Evolutionary conservation across 495 filamentous ascomycete genomes (phyloP).

Genomic region (Xylaria acuta): DNA sequence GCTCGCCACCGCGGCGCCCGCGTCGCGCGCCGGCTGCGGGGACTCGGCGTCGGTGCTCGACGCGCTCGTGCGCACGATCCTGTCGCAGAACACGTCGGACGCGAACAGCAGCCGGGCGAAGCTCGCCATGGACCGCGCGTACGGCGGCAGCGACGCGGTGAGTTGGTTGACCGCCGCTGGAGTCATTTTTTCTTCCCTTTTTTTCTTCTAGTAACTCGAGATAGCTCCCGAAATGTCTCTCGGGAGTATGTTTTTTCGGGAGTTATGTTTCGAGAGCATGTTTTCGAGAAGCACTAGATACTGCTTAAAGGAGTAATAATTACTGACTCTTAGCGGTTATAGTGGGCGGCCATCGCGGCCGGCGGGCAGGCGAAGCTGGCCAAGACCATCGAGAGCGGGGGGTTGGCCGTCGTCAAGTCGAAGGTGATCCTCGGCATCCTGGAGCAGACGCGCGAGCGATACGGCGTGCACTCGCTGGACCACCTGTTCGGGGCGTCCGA

Average conservation of each 20-base stretch:
- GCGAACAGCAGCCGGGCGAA: conserved; percentile 73
- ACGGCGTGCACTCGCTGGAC: conserved; percentile 69
- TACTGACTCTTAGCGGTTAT: too few species aligned
- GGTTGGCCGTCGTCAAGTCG: conserved; percentile 74
- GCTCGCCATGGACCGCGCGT: conserved; percentile 69
- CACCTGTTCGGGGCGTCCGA: conserved; percentile 69
- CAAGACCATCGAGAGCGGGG: conserved; percentile 75
- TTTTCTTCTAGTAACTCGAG: too few species aligned
- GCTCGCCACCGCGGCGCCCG: conserved; percentile 59
- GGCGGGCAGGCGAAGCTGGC: conserved; percentile 68
- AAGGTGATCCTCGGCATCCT: conserved; percentile 77
- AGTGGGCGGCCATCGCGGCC: conserved; percentile 75
- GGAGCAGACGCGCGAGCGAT: conserved; percentile 70
- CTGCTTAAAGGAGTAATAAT: too few species aligned
- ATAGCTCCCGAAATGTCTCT: too few species aligned
- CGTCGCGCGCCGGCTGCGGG: conserved; percentile 79
- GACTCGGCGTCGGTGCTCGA: conserved; percentile 87
- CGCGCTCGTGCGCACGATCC: conserved; percentile 77
- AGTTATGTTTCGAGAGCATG: too few species aligned
- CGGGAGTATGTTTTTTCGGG: too few species aligned
- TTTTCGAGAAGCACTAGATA: too few species aligned
- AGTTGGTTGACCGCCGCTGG: too few species aligned
- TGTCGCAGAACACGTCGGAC: conserved; percentile 75
- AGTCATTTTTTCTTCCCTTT: too few species aligned
- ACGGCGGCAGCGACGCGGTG: conserved; percentile 77